Percentiles rank a stretch among this genome's conserved stretches.
These are phyloP conservation scores for Colletotrichum trifolii DNA, from an alignment of 2,329 filamentous ascomycete genomes.

Conservation along the genomic window DNA sequence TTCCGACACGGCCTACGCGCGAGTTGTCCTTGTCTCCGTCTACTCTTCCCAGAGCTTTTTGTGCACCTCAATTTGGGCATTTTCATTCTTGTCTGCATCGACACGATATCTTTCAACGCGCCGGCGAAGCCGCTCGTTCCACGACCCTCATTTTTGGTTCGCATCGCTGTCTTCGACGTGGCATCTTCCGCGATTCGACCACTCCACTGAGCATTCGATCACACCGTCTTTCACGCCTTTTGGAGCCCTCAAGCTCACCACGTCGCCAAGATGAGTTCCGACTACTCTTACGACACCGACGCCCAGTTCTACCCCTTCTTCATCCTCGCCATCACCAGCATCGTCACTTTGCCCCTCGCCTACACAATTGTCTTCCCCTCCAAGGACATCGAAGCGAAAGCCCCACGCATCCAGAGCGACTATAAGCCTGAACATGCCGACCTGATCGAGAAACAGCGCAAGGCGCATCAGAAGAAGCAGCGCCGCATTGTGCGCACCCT, in stretches of 20 bases:
- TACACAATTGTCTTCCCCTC: constrained; percentile 86
- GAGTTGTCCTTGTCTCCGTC: not conserved
- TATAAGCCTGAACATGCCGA: constrained; percentile 86
- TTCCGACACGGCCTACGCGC: not conserved
- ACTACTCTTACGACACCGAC: constrained; percentile 98
- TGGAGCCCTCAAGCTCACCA: constrained; percentile 46
- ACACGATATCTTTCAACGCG: constrained; percentile 8
- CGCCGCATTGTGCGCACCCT: constrained; percentile 86
- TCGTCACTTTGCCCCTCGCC: constrained; percentile 90
- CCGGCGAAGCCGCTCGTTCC: constrained; percentile 15
- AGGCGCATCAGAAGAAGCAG: constrained; percentile 90
- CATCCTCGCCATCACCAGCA: constrained; percentile 87
- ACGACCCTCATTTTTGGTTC: not conserved
- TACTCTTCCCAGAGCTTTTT: not conserved
- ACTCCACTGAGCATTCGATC: constrained; percentile 12
- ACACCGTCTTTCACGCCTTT: not conserved
- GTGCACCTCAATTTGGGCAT: not conserved
- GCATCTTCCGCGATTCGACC: constrained; percentile 21
- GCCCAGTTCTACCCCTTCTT: constrained; percentile 99
- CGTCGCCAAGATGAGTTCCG: constrained; percentile 79
- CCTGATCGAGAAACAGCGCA: constrained; percentile 83
- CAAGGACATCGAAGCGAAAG: constrained; percentile 81
- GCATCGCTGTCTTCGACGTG: constrained; percentile 16
- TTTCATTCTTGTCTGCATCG: not conserved
- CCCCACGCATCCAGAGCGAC: constrained; percentile 82